Percentiles rank a stretch among this genome's conserved stretches.
Evolutionary conservation across 2,329 filamentous ascomycete species (phyloP).

Genomic region (Paraconiothyrium brasiliense): DNA sequence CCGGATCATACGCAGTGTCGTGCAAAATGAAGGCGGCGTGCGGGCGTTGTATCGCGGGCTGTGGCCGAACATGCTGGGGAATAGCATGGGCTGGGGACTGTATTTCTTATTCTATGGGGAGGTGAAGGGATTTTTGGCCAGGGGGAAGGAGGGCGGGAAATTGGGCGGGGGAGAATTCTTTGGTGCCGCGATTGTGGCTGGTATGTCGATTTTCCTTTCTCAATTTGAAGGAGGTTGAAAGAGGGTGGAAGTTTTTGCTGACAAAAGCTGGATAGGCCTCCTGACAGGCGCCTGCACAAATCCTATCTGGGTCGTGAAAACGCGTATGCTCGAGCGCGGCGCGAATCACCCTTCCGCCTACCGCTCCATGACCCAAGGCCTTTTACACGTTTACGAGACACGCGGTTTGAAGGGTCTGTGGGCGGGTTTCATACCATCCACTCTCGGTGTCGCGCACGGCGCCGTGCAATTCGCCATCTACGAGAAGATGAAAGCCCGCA

Average conservation of each 20-base stretch:
- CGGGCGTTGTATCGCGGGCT: conserved; percentile 87
- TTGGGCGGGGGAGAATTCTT: conserved; percentile 80
- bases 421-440: conserved; percentile 81
- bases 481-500: conserved; percentile 74
- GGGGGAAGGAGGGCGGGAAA: conserved; percentile 50
- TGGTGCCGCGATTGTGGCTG: conserved; percentile 72
- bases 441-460: conserved; percentile 89
- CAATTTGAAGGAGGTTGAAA: not conserved
- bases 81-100: conserved; percentile 87
- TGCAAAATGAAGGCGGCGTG: conserved; percentile 64
- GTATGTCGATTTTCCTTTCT: conserved; percentile 43
- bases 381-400: conserved; percentile 69
- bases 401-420: conserved; percentile 88
- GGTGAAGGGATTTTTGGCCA: conserved; percentile 64
- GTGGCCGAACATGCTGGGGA: conserved; percentile 89
- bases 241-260: conserved; percentile 3
- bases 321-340: conserved; percentile 91
- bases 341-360: conserved; percentile 80
- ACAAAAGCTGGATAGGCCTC: conserved; percentile 62
- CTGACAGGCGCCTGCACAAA: conserved; percentile 87
- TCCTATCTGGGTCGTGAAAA: conserved; percentile 98
- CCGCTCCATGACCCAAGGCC: conserved; percentile 76
- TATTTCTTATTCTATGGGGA: conserved; percentile 84
- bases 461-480: conserved; percentile 97
- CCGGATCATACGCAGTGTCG: conserved; percentile 62